Evolutionary conservation across 148 eudicot species (phyloP).

Genomic region (Chenopodium quinoa): DNA sequence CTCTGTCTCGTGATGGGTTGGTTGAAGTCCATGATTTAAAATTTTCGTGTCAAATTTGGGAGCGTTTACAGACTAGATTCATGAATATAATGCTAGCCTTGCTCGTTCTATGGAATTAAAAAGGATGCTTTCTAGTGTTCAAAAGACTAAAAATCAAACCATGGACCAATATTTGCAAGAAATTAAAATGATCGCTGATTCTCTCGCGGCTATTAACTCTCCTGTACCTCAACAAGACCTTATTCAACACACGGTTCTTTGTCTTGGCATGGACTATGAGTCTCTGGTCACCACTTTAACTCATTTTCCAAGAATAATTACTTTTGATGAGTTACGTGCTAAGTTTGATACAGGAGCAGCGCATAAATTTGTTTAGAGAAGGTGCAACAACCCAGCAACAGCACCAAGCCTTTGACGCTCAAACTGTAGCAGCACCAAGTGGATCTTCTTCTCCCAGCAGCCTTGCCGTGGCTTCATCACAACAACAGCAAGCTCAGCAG

Average conservation of each 20-base stretch:
- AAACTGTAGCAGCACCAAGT: no score
- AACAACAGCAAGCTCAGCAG: neutral
- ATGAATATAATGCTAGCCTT: constrained; percentile 1
- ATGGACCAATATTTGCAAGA: neutral
- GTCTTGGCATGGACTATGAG: neutral
- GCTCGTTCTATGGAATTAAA: neutral
- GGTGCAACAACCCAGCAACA: neutral
- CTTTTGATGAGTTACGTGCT: constrained; percentile 1
- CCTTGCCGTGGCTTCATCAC: neutral
- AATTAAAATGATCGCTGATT: neutral
- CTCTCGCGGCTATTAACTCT: neutral
- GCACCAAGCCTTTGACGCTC: neutral
- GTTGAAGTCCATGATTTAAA: neutral
- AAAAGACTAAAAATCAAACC: neutral
- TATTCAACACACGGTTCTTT: neutral
- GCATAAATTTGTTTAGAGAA: neutral
- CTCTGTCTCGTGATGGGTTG: neutral
- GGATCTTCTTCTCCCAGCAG: neutral
- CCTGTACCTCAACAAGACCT: neutral
- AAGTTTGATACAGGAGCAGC: constrained; percentile 1
- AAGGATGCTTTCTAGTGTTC: neutral
- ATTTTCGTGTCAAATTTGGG: neutral
- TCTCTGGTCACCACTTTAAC: neutral
- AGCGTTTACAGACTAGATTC: neutral
- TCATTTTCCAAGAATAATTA: neutral